Percentiles rank a stretch among this genome's conserved stretches.
Evolutionary conservation across 1,284 basidiomycete genomes (phyloP).

Genomic region (Ustilago hordei): DNA sequence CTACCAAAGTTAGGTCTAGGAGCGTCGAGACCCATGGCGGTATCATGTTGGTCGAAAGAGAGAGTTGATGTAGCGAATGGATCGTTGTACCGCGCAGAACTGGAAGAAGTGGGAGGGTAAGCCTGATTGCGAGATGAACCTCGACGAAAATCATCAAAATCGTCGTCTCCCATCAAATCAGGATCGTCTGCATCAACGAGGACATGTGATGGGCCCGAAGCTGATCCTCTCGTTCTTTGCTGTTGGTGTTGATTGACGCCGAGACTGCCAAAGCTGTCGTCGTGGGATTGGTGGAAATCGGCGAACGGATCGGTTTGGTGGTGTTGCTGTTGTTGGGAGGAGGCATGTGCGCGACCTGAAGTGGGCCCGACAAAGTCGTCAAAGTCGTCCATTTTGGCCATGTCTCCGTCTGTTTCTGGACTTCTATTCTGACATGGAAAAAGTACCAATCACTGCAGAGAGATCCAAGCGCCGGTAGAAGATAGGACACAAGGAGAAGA

Average conservation of each 20-base stretch:
- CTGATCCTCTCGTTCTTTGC: background rate
- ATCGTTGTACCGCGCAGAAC: slow-evolving; percentile 17
- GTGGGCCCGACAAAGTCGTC: slow-evolving; percentile 56
- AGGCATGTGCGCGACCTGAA: background rate
- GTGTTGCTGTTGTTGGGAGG: slow-evolving; percentile 8
- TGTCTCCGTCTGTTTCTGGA: background rate
- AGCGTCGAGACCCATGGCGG: slow-evolving; percentile 45
- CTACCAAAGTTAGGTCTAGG: slow-evolving; percentile 35
- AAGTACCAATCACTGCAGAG: background rate
- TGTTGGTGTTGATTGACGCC: slow-evolving; percentile 14
- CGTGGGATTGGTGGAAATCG: slow-evolving; percentile 32
- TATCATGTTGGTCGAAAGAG: slow-evolving; percentile 42
- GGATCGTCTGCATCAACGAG: slow-evolving; percentile 64
- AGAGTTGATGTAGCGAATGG: slow-evolving; percentile 36
- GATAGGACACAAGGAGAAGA: background rate
- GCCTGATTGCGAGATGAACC: slow-evolving; percentile 23
- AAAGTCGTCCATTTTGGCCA: slow-evolving; percentile 59
- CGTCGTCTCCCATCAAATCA: slow-evolving; percentile 63
- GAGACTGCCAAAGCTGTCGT: slow-evolving; percentile 22
- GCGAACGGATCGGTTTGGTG: slow-evolving; percentile 32
- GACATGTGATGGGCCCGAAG: slow-evolving; percentile 54
- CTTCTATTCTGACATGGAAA: slow-evolving; percentile 10
- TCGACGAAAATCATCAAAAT: slow-evolving; percentile 30
- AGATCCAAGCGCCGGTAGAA: background rate
- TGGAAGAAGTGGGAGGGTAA: slow-evolving; percentile 32